Evolutionary conservation across 2,329 filamentous ascomycete genomes (phyloP), one percentile per base, ranked within the genome.

Genomic region (Apiospora pterosperma): DNA sequence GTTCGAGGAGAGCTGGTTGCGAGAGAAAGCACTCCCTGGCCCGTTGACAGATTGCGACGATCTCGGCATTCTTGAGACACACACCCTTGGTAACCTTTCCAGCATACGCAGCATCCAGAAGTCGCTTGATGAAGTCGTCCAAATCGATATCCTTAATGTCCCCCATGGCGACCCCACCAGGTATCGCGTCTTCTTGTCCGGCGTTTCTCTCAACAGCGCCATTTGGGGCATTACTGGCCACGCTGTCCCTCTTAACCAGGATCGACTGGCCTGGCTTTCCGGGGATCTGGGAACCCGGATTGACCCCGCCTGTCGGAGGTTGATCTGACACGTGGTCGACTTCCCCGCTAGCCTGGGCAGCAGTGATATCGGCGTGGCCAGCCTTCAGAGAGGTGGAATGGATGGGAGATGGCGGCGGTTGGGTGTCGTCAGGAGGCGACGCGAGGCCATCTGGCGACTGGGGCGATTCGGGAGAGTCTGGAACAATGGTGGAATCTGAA

Each of bases 81-180:
- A 98, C 95, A 25, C 93, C 93, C 84, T 99, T 99, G 67, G 96
- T 98, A 71, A 97, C 92, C 79, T 99, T 99, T 69, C 93, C 93
- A 55, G 93, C 92, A 75, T 99, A 99, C 14, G 92, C 96, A 11
- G 96, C 95, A 77, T 99, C 96, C 63, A 99, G 83, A 52, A 99
- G 86, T 52, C 96, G 89, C 73, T 94, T 93, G 75, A 99, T 99
- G 84, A 97, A 97, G 75, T 99, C 96, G 75, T 99, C 96, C 36
- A 99, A 83, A 76, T 99, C 96, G 70, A 96, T 92, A 39, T 94
- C 88, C 77, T 97, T 97, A 73, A 98, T 87, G 25, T 96, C 92
- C 63, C 91, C 89, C 85, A 98, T 96, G 67, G 92, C 91, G 78
- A 97, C 91, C 63, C 80, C 82, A 8, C 79, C 75, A 63, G 77